Percentiles rank a stretch among this genome's conserved stretches.
These are phyloP conservation scores for Paramyrothecium sp. DNA, from an alignment of 2,329 filamentous ascomycete species.

Conservation along the genomic window DNA sequence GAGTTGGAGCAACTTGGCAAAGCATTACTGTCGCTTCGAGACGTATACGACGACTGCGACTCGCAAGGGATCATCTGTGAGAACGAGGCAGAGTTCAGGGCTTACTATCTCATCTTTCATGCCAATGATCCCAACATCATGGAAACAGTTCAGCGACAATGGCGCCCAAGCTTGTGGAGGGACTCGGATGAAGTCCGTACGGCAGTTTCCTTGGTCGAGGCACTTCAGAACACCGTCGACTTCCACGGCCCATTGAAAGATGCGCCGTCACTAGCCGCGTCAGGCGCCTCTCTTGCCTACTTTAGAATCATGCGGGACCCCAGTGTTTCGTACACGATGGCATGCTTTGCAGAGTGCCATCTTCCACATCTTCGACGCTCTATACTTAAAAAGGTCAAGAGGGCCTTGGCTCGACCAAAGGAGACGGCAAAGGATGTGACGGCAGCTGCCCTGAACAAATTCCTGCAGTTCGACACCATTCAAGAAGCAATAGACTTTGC, in stretches of 20 bases:
- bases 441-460: slow-evolving; percentile 51
- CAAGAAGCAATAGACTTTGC: slow-evolving; percentile 66
- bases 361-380: slow-evolving; percentile 60
- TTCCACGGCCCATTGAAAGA: slow-evolving; percentile 57
- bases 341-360: slow-evolving; percentile 67
- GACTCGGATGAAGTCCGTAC: slow-evolving; percentile 59
- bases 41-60: slow-evolving; percentile 65
- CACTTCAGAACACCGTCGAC: slow-evolving; percentile 57
- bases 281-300: slow-evolving; percentile 51
- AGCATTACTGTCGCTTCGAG: slow-evolving; percentile 61
- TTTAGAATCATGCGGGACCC: slow-evolving; percentile 59
- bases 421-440: slow-evolving; percentile 61
- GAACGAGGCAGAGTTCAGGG: slow-evolving; percentile 65
- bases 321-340: slow-evolving; percentile 66
- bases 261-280: slow-evolving; percentile 45
- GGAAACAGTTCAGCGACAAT: slow-evolving; percentile 52
- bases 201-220: slow-evolving; percentile 58
- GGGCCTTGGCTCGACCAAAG: slow-evolving; percentile 54
- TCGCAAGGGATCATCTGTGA: slow-evolving; percentile 55
- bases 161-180: slow-evolving; percentile 54
- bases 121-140: slow-evolving; percentile 56
- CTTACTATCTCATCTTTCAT: slow-evolving; percentile 64
- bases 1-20: slow-evolving; percentile 68
- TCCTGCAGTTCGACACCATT: slow-evolving; percentile 66
- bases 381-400: slow-evolving; percentile 54